Evolutionary conservation across 139 green algal species (phyloP), one percentile per base, ranked within the genome.

Genomic region (Pedinophyceae sp.): DNA sequence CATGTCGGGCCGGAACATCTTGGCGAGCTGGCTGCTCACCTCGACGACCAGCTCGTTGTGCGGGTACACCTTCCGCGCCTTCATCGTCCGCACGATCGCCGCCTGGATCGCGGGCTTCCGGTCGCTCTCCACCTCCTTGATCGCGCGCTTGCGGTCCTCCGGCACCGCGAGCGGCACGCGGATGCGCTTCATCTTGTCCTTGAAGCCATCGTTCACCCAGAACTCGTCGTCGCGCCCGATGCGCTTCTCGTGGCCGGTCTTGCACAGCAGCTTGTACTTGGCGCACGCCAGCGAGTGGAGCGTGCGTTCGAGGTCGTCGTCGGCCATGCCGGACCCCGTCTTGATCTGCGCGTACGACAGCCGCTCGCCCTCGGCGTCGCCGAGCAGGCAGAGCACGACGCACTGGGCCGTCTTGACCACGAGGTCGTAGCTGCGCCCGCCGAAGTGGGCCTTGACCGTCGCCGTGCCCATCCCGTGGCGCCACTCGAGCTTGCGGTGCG

Each of bases 1-100:
- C 50, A 97, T 78, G 61, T 99, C 92, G 7, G 92, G 88, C 59
- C 87, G 82, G 81, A 97, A 97, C 86, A 93, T 94, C 59, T 74
- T 69, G 41, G 76, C 72, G 51, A 98, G 82, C 81, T 98, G 92
- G 66, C 91, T 72, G 55, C 95, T 79, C 40, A 95, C 89, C 72
- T 98, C 88, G 50, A 94, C 56, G n/a, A 93, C 73, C 45, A 97
- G 76, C 75, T 94, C 73, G 57, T 39, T 22, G 61, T 88, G 67
- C 30, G 67, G 65, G 48, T 85, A 52, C 61, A 83, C 77, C 74
- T 94, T 94, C 39, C 85, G 70, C 58, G 56, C 83, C 78, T 90
- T 94, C 86, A 89, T 95, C 48, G 71, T 88, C 47, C 84, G 73
- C 48, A 93, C 87, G 29, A 92, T 81, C n/a, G 81, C 86, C 1